Conservation (phyloP, 2,329 filamentous ascomycete species). For the Pseudopithomyces chartarum region DNA sequence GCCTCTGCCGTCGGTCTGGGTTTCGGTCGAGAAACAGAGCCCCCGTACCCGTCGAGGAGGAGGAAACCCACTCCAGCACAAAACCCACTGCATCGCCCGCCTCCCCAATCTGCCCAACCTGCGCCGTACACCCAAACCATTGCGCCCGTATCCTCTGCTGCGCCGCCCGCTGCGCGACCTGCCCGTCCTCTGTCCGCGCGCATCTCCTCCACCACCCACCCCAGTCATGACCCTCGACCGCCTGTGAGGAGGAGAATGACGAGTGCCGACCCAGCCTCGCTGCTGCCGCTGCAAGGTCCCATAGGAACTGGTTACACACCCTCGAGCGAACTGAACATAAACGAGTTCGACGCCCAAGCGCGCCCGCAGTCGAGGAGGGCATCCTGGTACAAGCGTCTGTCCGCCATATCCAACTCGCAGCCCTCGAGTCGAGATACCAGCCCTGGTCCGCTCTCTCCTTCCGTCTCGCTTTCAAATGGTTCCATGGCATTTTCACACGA, state of each 20-base stretch:
- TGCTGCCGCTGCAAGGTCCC: constrained; percentile 22
- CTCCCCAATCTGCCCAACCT: constrained; percentile 29
- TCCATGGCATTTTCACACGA: constrained; percentile 52
- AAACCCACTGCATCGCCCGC: constrained; percentile 26
- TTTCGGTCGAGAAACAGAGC: constrained; percentile 56
- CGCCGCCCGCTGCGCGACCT: constrained; percentile 31
- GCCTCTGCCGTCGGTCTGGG: constrained; percentile 64
- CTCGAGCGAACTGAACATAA: constrained; percentile 25
- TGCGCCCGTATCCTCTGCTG: constrained; percentile 27
- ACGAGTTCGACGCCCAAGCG: constrained; percentile 29
- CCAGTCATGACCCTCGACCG: constrained; percentile 34
- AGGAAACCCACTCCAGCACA: constrained; percentile 45
- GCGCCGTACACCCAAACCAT: constrained; percentile 33
- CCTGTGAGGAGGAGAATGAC: constrained; percentile 43
- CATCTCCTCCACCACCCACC: constrained; percentile 29
- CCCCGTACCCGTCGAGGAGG: constrained; percentile 45
- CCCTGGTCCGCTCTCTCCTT: constrained; percentile 68
- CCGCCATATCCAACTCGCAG: constrained; percentile 67
- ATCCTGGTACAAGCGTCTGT: constrained; percentile 76
- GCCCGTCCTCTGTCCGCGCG: constrained; percentile 28
- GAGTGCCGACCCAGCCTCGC: constrained; percentile 27
- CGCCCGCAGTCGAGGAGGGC: constrained; percentile 46
- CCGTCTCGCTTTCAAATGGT: constrained; percentile 67
- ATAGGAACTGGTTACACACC: constrained; percentile 25
- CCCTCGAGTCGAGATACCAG: constrained; percentile 69